Evolutionary conservation across 2,329 filamentous ascomycete species (phyloP).

Genomic region (Acrocalymma vagum): DNA sequence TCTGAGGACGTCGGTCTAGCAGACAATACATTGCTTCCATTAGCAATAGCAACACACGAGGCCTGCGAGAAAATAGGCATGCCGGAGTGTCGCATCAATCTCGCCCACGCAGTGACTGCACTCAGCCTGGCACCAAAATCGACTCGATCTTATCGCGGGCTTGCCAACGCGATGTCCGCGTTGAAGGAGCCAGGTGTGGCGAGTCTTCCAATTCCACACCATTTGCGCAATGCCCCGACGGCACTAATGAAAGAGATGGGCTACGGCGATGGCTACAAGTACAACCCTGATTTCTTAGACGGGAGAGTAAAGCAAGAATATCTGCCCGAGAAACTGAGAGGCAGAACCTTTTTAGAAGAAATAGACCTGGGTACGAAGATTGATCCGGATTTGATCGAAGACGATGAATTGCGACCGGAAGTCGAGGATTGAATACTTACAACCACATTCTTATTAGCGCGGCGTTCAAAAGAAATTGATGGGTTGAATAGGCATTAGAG

Average conservation of each 20-base stretch:
- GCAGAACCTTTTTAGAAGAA: conserved; percentile 79
- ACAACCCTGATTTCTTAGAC: conserved; percentile 88
- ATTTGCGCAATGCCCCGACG: conserved; percentile 91
- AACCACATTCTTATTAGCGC: neutral
- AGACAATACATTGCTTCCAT: conserved; percentile 81
- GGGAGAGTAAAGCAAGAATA: conserved; percentile 89
- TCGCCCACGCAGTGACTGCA: conserved; percentile 87
- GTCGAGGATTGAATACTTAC: conserved; percentile 33
- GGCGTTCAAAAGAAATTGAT: neutral
- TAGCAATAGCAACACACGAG: conserved; percentile 86
- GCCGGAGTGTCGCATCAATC: conserved; percentile 91
- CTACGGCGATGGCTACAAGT: conserved; percentile 93
- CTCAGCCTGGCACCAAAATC: conserved; percentile 84
- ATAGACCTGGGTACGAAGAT: conserved; percentile 79
- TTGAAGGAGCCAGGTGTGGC: conserved; percentile 85
- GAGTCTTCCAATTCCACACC: conserved; percentile 81
- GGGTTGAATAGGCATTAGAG: no score
- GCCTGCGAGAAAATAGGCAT: conserved; percentile 94
- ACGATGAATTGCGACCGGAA: conserved; percentile 35
- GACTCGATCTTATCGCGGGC: conserved; percentile 82
- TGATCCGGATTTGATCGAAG: conserved; percentile 60
- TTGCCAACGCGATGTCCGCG: conserved; percentile 82
- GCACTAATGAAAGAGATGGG: conserved; percentile 92
- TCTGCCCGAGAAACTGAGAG: conserved; percentile 78
- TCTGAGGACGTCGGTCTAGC: conserved; percentile 93